Evolutionary conservation across 2,329 filamentous ascomycete genomes (phyloP).

Genomic region (Fusarium miscanthi): DNA sequence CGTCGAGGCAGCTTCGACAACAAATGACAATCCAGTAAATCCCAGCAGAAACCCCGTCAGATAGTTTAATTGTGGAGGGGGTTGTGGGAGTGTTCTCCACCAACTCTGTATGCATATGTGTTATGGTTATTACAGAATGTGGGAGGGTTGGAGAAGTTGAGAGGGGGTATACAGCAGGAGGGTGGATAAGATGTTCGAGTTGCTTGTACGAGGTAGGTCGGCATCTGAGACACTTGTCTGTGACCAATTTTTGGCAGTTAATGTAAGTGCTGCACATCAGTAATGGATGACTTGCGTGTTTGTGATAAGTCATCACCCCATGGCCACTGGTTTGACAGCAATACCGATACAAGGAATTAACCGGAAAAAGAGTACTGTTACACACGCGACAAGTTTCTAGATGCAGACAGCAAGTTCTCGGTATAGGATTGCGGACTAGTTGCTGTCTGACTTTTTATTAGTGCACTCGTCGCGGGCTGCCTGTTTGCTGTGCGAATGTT

Average conservation of each 20-base stretch:
- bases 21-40: conserved; percentile 9
- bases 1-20: background rate
- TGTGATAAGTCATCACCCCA: background rate
- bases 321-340: background rate
- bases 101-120: conserved; percentile 33
- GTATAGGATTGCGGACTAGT: background rate
- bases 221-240: background rate
- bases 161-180: background rate
- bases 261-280: background rate
- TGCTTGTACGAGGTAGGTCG: background rate
- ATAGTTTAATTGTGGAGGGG: conserved; percentile 18
- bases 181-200: background rate
- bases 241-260: background rate
- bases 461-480: background rate
- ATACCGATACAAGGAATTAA: background rate
- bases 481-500: background rate
- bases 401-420: conserved; percentile 3
- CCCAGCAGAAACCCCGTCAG: conserved; percentile 1
- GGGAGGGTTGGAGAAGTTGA: background rate
- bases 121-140: conserved; percentile 38
- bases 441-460: background rate
- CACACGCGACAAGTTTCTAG: conserved; percentile 10
- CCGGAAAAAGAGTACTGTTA: background rate
- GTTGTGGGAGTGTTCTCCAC: conserved; percentile 15
- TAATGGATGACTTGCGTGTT: background rate